phyloP scores from a whole-genome alignment of 306 rosid genomes.

The Abrus pulchellus region DNA sequence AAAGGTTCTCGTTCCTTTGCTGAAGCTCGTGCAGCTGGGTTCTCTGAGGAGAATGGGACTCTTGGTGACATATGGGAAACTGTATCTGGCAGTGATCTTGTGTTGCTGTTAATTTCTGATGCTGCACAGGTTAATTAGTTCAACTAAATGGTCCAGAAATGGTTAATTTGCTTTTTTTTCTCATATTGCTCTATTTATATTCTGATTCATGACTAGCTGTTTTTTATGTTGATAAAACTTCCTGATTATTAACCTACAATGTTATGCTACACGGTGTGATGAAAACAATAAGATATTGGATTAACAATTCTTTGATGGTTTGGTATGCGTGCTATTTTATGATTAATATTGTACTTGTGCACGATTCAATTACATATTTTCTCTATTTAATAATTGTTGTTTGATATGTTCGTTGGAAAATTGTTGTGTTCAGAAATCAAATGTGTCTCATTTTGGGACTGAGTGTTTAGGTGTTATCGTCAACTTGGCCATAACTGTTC shows the following conservation, averaged over 20 bases:
- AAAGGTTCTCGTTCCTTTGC: slow-evolving; percentile 90
- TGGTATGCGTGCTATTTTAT: no score
- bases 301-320: not conserved
- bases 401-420: not conserved
- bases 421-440: not conserved
- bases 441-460: slow-evolving; percentile 1
- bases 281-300: not conserved
- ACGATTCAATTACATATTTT: not conserved
- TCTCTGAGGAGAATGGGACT: slow-evolving; percentile 91
- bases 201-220: not conserved
- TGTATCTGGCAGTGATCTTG: slow-evolving; percentile 86
- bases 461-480: not conserved
- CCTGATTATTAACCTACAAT: not conserved
- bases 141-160: not conserved
- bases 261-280: not conserved
- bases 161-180: not conserved
- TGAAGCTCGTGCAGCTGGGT: slow-evolving; percentile 94
- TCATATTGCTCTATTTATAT: not conserved
- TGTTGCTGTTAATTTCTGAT: slow-evolving; percentile 91
- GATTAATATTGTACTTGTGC: not conserved
- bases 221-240: not conserved
- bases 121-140: slow-evolving; percentile 84
- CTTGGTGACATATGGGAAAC: slow-evolving; percentile 96
- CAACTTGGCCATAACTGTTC: not conserved
- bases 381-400: not conserved